Conservation (phyloP, 2,329 filamentous ascomycete species). For the Colletotrichum eremochloae region DNA sequence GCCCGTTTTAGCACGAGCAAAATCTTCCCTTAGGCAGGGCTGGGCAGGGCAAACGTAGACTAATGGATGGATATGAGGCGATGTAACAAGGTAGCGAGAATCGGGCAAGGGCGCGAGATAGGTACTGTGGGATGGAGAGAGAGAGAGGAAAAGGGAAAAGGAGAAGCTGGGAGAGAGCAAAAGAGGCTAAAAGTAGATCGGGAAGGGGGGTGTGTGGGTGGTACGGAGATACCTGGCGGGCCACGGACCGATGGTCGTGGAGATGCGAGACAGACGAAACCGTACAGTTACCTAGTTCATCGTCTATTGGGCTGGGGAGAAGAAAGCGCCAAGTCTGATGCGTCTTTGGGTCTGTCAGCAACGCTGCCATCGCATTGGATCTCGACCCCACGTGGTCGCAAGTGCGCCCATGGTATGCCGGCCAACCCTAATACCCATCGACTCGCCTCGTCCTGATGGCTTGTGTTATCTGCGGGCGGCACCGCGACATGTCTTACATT, state of each 20-base stretch:
- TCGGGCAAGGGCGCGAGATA: not conserved
- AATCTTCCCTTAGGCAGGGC: constrained; percentile 34
- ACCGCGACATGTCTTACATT: not conserved
- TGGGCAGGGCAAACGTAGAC: constrained; percentile 9
- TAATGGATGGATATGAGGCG: not conserved
- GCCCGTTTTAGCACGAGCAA: constrained; percentile 23
- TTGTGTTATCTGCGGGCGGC: not conserved
- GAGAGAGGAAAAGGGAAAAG: constrained; percentile 11
- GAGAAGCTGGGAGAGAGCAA: not conserved
- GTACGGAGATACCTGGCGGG: constrained; percentile 8
- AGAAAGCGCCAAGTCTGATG: not conserved
- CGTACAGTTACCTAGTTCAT: not conserved
- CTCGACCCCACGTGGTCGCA: constrained; percentile 35
- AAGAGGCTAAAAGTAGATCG: constrained; percentile 39
- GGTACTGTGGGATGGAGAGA: not conserved
- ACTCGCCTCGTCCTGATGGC: not conserved
- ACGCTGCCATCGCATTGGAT: constrained; percentile 14
- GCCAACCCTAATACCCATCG: not conserved
- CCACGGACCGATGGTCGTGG: constrained; percentile 10
- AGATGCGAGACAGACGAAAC: constrained; percentile 19
- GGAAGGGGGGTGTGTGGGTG: constrained; percentile 11
- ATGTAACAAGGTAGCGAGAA: not conserved
- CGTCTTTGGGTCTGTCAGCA: not conserved
- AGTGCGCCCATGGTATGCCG: constrained; percentile 19
- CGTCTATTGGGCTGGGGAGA: not conserved